Evolutionary conservation across 2,329 filamentous ascomycete genomes (phyloP), one percentile per base, ranked within the genome.

Genomic region (Diaporthe caulivora): DNA sequence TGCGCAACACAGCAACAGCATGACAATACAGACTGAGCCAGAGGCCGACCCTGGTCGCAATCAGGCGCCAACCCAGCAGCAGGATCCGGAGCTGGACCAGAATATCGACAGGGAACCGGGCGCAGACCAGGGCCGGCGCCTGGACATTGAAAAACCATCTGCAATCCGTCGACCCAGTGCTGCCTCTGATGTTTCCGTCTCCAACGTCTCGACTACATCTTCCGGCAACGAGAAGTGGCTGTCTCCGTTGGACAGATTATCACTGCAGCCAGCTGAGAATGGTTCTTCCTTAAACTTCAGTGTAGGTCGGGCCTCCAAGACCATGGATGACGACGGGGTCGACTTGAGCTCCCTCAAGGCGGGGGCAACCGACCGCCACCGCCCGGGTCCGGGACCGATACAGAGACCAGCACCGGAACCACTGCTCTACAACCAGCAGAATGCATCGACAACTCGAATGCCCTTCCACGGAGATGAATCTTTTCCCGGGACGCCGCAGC

Each of bases 401-500:
- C 55, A 42, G 24, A 13, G 44, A 65, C 44, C 37, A 8, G 62
- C 47, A 8, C 62, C 62, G 31, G 62, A 67, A 13, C 68, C 51
- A 13, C 49, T 49, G 15, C 57, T 64, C 13, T 71, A 53, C 42
- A 15, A 71, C 42, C 42, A 64, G 31, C 72, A 55, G 13, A 67
- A 72, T 49, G 37, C 55, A 17, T 64, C 72, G n/a, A 62, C 60
- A 9, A 60, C 62, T 1, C 72, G 70, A 18, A 74, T 74, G 70
- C 72, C 72, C 31, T 72, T 72, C 31, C 72, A 74, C n/a, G 70
- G 70, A 10, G 70, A 74, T 24, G 72, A 72, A 40, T 55, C 54
- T 17, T 69, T 62, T 34, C 62, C 54, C 18, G 0, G 58, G 13
- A 57, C 72, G 26, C 72, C 72, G 10, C 72, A 65, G 31, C 10